Conservation (phyloP, 164 flowering plant species). For the Aristolochia californica region DNA sequence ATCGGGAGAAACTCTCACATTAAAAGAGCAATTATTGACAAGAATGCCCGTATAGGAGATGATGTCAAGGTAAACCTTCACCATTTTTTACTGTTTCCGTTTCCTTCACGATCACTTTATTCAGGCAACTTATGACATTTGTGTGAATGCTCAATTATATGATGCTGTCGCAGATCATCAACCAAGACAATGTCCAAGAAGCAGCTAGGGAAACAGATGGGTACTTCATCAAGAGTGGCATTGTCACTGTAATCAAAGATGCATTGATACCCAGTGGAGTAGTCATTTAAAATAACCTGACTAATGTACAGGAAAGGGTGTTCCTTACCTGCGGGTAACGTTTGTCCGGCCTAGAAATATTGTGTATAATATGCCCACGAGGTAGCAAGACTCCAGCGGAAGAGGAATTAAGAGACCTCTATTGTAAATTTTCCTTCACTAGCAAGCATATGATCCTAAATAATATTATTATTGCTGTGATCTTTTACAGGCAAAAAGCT, state of each 20-base stretch:
- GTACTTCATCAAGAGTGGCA: slow-evolving; percentile 93
- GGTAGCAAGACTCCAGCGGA: too few relatives aligned
- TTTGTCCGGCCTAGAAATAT: too few relatives aligned
- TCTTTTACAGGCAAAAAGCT: too few relatives aligned
- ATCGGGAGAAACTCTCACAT: slow-evolving; percentile 86
- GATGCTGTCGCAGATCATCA: slow-evolving; percentile 50
- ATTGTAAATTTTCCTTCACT: too few relatives aligned
- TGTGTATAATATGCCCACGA: too few relatives aligned
- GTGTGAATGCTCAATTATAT: not conserved
- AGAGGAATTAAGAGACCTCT: too few relatives aligned
- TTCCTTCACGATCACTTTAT: not conserved
- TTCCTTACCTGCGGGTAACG: too few relatives aligned
- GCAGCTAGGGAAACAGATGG: slow-evolving; percentile 98
- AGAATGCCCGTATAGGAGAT: slow-evolving; percentile 91
- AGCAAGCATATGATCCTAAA: too few relatives aligned
- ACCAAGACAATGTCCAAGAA: slow-evolving; percentile 78
- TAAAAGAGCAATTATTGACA: slow-evolving; percentile 96
- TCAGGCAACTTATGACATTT: not conserved
- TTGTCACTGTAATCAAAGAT: slow-evolving; percentile 89
- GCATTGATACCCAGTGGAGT: slow-evolving; percentile 91
- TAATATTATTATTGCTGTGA: too few relatives aligned
- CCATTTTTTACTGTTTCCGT: not conserved
- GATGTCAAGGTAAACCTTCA: slow-evolving; percentile 62
- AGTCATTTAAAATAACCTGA: slow-evolving; percentile 28
- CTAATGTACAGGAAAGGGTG: too few relatives aligned